Evolutionary conservation across 2,329 filamentous ascomycete genomes (phyloP).

Genomic region (Fusarium temperatum): DNA sequence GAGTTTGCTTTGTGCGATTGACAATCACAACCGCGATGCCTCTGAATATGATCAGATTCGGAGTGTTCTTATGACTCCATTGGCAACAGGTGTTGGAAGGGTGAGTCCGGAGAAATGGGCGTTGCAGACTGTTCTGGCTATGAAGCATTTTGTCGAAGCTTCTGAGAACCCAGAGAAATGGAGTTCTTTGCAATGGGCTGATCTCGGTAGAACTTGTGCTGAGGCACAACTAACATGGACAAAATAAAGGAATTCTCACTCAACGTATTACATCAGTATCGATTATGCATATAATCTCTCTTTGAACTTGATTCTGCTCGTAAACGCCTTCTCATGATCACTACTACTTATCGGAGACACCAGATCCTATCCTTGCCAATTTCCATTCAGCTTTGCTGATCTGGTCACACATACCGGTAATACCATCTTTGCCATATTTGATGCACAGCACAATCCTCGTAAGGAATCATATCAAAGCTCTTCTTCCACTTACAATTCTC

Average conservation of each 20-base stretch:
- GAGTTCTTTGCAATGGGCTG: constrained; percentile 50
- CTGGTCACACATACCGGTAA: background rate
- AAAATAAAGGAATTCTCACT: background rate
- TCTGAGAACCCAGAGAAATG: constrained; percentile 54
- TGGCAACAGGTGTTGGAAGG: constrained; percentile 58
- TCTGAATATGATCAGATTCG: constrained; percentile 45
- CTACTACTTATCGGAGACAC: background rate
- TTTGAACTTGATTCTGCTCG: fast-evolving
- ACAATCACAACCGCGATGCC: constrained; percentile 54
- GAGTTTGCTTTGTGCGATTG: constrained; percentile 59
- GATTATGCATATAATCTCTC: fast-evolving
- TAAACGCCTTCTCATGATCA: background rate
- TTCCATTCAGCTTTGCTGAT: background rate
- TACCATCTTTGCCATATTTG: background rate
- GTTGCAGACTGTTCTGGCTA: constrained; percentile 57
- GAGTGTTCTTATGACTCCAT: constrained; percentile 60
- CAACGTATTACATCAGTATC: background rate
- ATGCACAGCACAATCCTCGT: background rate
- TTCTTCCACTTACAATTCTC: background rate
- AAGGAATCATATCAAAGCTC: background rate
- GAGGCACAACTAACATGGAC: constrained; percentile 22
- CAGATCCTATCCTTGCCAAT: too few species aligned
- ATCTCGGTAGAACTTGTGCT: constrained; percentile 16
- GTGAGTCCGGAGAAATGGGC: constrained; percentile 60
- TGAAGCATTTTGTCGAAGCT: constrained; percentile 62